phyloP scores from a whole-genome alignment of 2,329 filamentous ascomycete species.

The Anthostomella pinea region DNA sequence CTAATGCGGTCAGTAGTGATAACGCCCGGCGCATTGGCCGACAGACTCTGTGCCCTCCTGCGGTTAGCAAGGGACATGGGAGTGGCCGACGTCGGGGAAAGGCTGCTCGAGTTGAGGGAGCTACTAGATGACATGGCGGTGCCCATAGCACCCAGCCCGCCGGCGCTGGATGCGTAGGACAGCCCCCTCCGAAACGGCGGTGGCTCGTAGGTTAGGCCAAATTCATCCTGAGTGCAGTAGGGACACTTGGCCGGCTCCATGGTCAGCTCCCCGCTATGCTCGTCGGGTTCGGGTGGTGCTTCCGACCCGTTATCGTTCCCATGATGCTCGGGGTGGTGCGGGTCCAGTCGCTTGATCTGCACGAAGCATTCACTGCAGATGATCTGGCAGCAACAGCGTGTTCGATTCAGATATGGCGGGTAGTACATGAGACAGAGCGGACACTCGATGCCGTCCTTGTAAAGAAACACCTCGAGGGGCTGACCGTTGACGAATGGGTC shows the following conservation, averaged over 20 bases:
- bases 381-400: constrained; percentile 89
- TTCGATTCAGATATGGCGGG: constrained; percentile 89
- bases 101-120: constrained; percentile 66
- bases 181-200: constrained; percentile 86
- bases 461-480: constrained; percentile 85
- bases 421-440: constrained; percentile 97
- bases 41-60: constrained; percentile 60
- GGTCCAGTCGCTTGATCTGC: constrained; percentile 84
- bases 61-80: constrained; percentile 36
- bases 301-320: constrained; percentile 36
- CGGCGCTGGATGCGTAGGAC: constrained; percentile 57
- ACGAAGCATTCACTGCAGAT: constrained; percentile 99
- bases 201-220: constrained; percentile 91
- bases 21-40: constrained; percentile 78
- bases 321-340: constrained; percentile 70
- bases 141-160: constrained; percentile 47
- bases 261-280: constrained; percentile 65
- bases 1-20: constrained; percentile 90
- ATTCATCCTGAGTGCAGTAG: constrained; percentile 92
- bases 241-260: constrained; percentile 91
- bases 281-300: constrained; percentile 41
- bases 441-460: constrained; percentile 87
- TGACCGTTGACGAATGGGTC: constrained; percentile 95
- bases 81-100: constrained; percentile 40
- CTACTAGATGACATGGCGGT: constrained; percentile 85